phyloP scores from a whole-genome alignment of 2,329 filamentous ascomycete species.

The Furcasterigmium sp. region DNA sequence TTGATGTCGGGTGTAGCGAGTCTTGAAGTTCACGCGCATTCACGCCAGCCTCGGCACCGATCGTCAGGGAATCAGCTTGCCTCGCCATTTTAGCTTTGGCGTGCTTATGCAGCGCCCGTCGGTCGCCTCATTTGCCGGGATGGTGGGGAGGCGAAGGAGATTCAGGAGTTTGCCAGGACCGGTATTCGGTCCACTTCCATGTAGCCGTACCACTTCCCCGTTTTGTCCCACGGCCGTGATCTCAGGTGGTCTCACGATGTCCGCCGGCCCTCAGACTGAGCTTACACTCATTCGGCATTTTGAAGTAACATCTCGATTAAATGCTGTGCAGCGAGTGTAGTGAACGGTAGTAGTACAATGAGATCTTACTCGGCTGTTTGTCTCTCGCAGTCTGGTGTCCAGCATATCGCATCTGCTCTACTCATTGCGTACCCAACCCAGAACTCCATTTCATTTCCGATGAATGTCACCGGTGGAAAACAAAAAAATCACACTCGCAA shows the following conservation, averaged over 20 bases:
- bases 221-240: not conserved
- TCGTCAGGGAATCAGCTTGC: not conserved
- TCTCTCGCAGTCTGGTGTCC: slow-evolving; percentile 5
- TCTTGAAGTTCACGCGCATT: no score
- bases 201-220: not conserved
- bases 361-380: not conserved
- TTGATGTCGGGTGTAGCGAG: no score
- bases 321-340: slow-evolving; percentile 15
- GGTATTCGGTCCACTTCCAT: not conserved
- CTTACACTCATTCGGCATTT: not conserved
- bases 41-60: no score
- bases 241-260: no score
- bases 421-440: no score
- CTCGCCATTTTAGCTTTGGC: not conserved
- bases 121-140: not conserved
- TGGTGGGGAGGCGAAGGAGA: not conserved
- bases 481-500: not conserved
- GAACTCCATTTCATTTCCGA: no score
- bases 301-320: not conserved
- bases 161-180: not conserved
- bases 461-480: no score
- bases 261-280: no score
- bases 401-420: not conserved
- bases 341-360: slow-evolving; percentile 21
- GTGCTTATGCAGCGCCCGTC: not conserved